Evolutionary conservation across 75 land plant genomes (phyloP), one percentile per base, ranked within the genome.

Genomic region (Cryptomeria japonica): DNA sequence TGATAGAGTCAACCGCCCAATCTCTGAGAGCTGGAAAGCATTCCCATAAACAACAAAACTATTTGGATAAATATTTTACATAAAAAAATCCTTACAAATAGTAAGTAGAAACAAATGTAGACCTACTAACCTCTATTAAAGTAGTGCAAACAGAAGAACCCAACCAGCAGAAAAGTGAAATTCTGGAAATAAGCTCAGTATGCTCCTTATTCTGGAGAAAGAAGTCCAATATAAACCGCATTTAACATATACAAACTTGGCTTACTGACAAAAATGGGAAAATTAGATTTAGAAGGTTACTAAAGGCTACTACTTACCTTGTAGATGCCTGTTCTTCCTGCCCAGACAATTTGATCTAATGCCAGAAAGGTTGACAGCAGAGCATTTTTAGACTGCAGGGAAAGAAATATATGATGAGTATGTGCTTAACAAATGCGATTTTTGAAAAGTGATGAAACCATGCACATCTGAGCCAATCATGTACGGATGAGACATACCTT

Each of bases 261-360:
- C 53, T 18, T 13, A 31, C 25, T 51, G 53, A 14, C 49, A 37
- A 86, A 1, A 38, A 75, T n/a, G 15, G 39, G 16, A 46, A 44
- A 87, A 85, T 28, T 68, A 34, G 11, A 85, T 9, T 49, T 51
- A 51, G 55, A 51, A 76, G 37, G n/a, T 15, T 37, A 58, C 37
- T 87, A 58, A 97, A 97, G 25, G 98, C 93, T 25, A 89, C 44
- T 25, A 11, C 85, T 22, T 78, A 97, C 99, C 98, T 97, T 92
- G 77, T 96, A 95, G 56, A 97, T 95, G 86, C 98, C 99, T 34
- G 96, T 91, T 86, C 99, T 93, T 64, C 95, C 94, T 32, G 93
- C 94, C 99, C 99, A 98, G 38, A 98, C 99, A 86, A 97, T 86
- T 95, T 98, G 99, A 92, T 98, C 99, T 22, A 98, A 91, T 70